phyloP scores from a whole-genome alignment of 805 yeast species.

The Barnettozyma sucrosica region DNA sequence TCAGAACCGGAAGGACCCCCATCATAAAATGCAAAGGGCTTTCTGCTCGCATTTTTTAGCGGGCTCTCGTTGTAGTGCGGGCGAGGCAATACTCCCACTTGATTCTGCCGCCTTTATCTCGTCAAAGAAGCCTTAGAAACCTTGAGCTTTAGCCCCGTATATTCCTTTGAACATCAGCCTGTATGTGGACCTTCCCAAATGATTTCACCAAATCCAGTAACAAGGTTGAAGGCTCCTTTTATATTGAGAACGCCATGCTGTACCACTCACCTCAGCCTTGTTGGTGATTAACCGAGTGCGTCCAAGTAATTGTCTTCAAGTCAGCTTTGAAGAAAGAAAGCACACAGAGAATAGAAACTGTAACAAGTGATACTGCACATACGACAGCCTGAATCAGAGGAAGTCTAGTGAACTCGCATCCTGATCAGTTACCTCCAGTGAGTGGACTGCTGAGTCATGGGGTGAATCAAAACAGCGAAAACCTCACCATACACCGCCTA shows the following conservation, averaged over 20 bases:
- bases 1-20: no score
- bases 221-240: conserved; percentile 36
- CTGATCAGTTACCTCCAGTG: no score
- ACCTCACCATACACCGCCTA: background rate
- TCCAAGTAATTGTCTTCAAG: background rate
- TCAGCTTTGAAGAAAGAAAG: background rate
- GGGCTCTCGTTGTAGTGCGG: no score
- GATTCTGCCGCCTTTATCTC: conserved; percentile 15
- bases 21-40: no score
- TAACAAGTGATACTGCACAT: background rate
- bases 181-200: conserved; percentile 43
- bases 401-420: background rate
- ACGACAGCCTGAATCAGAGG: background rate
- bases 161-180: conserved; percentile 10
- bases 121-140: conserved; percentile 10
- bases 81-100: no score
- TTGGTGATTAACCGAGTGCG: conserved; percentile 41
- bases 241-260: conserved; percentile 42
- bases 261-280: conserved; percentile 36
- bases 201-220: conserved; percentile 37
- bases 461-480: background rate
- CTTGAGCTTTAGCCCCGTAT: no score
- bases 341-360: background rate
- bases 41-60: no score
- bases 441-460: no score